A percentile compares a stretch with the other conserved stretches of the same genome.
Conservation (phyloP, 2,329 filamentous ascomycete species). For the Ilyonectria robusta region DNA sequence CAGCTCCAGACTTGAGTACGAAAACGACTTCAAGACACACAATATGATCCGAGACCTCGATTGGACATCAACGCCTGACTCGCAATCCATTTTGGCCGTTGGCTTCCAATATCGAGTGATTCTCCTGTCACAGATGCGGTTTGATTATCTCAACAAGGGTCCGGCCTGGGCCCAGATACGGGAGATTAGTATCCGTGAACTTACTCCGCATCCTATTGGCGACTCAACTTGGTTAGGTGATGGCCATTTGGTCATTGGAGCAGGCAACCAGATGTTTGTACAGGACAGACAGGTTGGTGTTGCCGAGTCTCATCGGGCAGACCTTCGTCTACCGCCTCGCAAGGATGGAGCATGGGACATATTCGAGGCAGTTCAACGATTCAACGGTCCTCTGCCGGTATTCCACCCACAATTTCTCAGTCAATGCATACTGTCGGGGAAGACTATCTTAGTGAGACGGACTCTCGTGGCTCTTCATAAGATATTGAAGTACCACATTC, state of each 20-base stretch:
- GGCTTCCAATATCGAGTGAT: constrained; percentile 90
- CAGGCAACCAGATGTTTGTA: constrained; percentile 92
- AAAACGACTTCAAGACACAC: constrained; percentile 79
- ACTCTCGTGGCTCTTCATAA: constrained; percentile 81
- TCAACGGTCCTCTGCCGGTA: constrained; percentile 89
- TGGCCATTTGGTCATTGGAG: constrained; percentile 87
- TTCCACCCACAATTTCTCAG: constrained; percentile 94
- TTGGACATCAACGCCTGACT: constrained; percentile 93
- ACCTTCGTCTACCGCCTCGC: constrained; percentile 62
- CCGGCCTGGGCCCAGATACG: constrained; percentile 91
- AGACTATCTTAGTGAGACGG: constrained; percentile 77
- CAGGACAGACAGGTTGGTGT: constrained; percentile 82
- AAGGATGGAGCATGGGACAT: constrained; percentile 74
- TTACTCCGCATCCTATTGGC: constrained; percentile 91
- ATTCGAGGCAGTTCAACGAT: constrained; percentile 84
- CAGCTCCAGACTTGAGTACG: constrained; percentile 84
- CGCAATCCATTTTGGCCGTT: constrained; percentile 91
- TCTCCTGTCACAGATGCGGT: constrained; percentile 88
- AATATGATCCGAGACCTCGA: constrained; percentile 89
- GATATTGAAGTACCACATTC: constrained; percentile 84
- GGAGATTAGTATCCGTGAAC: constrained; percentile 84
- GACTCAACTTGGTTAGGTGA: constrained; percentile 93
- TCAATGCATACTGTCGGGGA: constrained; percentile 88
- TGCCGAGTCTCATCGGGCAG: constrained; percentile 71
- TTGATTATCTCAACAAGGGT: constrained; percentile 89